Evolutionary conservation across 257 asterid species (phyloP), one percentile per base, ranked within the genome.

Genomic region (Lantana camara): DNA sequence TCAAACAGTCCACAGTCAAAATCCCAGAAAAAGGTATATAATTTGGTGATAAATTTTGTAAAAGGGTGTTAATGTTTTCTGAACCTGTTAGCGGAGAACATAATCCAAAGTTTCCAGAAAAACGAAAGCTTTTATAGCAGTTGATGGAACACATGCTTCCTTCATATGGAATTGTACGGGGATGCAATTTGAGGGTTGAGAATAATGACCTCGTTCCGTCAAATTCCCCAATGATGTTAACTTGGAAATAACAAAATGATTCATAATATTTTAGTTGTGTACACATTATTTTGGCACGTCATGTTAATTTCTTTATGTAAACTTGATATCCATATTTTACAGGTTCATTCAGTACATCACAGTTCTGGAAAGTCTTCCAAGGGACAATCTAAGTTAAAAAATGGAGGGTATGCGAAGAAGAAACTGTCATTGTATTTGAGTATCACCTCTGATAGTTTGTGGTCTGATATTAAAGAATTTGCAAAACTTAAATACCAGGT

Each of bases 401-500:
- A 65, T 74, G 74, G 51, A 32, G 87, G 50, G 23, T 69, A 86
- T 58, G 16, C 59, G 24, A 82, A 71, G 81, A 88, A 82, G 90
- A 77, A 88, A 73, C 88, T 74, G 47, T 73, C 89, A 38, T 69
- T 76, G 66, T 85, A 77, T 73, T 69, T 77, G 70, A 80, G 71
- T 75, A 63, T 79, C 17, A 75, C 87, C 48, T 82, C 97, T 20
- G 88, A 85, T 57, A 83, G 88, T 77, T 76, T 91, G 79, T 91
- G 97, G 97, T 74, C 83, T 64, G 96, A 88, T 66, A 77, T 91
- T 52, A 75, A 85, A 73, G 96, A 88, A 46, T 88, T 88, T 55
- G 83, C 96, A 49, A 82, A 80, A 65, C 82, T 80, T 56, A 91
- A 91, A 77, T 88, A 88, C 71, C 89, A 85, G 97, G 96, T 91